A percentile compares a stretch with the other conserved stretches of the same genome.
Evolutionary conservation across 352 stramenopile genomes (phyloP).

Genomic region (Phytophthora idaei): DNA sequence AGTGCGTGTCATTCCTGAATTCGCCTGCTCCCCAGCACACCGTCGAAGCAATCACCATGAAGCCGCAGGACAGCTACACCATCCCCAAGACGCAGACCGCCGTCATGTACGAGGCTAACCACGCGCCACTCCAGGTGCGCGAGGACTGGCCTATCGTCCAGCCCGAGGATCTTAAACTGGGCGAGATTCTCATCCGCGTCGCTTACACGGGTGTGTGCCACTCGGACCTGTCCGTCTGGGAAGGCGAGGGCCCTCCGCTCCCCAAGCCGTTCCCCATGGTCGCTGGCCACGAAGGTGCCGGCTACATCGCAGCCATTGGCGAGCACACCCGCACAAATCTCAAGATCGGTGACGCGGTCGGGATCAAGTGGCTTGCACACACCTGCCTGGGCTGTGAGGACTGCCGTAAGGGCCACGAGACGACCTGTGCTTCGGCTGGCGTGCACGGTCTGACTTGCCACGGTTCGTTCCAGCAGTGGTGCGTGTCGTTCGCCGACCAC

Average conservation of each 20-base stretch:
- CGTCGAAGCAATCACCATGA: constrained; percentile 13
- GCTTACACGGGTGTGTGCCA: constrained; percentile 60
- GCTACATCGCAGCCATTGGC: constrained; percentile 59
- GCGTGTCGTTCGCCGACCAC: constrained; percentile 73
- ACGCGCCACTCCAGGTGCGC: constrained; percentile 50
- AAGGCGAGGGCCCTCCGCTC: constrained; percentile 41
- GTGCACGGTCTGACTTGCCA: constrained; percentile 45
- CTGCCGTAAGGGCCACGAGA: constrained; percentile 59
- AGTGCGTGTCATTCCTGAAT: constrained; percentile 24
- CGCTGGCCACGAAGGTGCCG: constrained; percentile 61
- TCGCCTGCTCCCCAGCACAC: constrained; percentile 3
- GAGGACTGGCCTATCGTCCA: constrained; percentile 55
- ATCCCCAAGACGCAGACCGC: constrained; percentile 59
- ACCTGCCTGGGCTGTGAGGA: constrained; percentile 59
- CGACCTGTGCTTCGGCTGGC: constrained; percentile 37
- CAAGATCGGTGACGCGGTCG: constrained; percentile 54
- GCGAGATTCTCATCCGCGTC: constrained; percentile 55
- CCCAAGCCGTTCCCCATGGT: constrained; percentile 50
- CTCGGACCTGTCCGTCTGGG: constrained; percentile 55
- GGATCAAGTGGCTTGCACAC: constrained; percentile 58
- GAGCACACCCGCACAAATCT: constrained; percentile 46
- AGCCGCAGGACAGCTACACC: constrained; percentile 46
- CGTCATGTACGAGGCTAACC: constrained; percentile 55
- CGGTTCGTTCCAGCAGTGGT: constrained; percentile 65
- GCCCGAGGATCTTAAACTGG: constrained; percentile 45